phyloP scores from a whole-genome alignment of 2,329 filamentous ascomycete species.

The Clonostachys rhizophaga region DNA sequence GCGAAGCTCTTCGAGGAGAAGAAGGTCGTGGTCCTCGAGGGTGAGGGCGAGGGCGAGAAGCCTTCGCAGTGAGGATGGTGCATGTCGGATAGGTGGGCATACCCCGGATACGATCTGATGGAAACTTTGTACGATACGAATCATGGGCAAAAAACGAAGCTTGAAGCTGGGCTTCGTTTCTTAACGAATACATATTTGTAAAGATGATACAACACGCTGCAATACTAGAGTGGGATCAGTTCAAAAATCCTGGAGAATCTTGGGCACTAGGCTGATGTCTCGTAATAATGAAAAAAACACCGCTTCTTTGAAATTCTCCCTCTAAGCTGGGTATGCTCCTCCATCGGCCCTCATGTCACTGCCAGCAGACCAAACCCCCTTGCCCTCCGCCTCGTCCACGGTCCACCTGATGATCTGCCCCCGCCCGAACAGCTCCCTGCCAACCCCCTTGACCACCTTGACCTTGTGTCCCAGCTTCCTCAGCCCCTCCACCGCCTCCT shows the following conservation, averaged over 20 bases:
- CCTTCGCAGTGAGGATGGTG: no score
- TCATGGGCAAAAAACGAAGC: no score
- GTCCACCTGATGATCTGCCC: constrained; percentile 82
- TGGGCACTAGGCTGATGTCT: no score
- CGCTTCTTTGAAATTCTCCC: neutral
- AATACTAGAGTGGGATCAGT: no score
- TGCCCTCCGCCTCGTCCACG: constrained; percentile 63
- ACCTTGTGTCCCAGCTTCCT: constrained; percentile 69
- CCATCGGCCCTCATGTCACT: constrained; percentile 89
- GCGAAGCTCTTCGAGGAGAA: constrained; percentile 91
- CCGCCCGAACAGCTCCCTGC: constrained; percentile 70
- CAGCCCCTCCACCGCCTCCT: constrained; percentile 64
- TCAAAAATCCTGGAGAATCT: no score
- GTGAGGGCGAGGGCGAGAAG: constrained; percentile 12
- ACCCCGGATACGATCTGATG: no score
- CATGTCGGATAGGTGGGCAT: no score
- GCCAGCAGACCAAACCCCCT: constrained; percentile 77
- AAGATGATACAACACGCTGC: no score
- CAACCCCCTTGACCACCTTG: constrained; percentile 59
- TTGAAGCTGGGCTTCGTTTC: no score
- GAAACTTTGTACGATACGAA: no score
- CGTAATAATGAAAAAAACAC: no score
- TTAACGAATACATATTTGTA: no score
- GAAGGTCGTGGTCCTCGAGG: constrained; percentile 63
- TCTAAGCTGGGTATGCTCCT: constrained; percentile 47